These are phyloP conservation scores for Globisporangium takayamanum DNA, from an alignment of 352 stramenopile species.

Conservation along the genomic window DNA sequence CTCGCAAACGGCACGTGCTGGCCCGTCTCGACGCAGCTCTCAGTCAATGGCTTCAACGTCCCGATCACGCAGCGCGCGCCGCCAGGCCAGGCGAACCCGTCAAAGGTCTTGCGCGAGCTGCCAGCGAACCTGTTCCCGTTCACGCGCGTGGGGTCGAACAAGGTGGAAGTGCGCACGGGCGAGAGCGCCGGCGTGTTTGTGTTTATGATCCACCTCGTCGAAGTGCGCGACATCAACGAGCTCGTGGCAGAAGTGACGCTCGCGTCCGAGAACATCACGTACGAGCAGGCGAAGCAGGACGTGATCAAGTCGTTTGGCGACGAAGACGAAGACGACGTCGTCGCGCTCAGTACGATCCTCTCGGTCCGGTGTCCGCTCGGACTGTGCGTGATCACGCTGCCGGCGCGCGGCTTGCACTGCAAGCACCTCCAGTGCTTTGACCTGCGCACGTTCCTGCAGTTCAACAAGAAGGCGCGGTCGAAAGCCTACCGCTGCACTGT, in stretches of 20 bases:
- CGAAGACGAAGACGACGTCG: constrained; percentile 77
- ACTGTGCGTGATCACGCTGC: constrained; percentile 83
- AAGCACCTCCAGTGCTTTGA: constrained; percentile 96
- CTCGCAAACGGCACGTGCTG: constrained; percentile 64
- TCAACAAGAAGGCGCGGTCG: constrained; percentile 85
- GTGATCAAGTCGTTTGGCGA: constrained; percentile 79
- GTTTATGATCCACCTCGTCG: constrained; percentile 70
- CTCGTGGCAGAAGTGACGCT: constrained; percentile 56
- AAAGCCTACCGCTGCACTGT: constrained; percentile 87
- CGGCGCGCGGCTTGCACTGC: constrained; percentile 87
- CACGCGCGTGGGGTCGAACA: constrained; percentile 60
- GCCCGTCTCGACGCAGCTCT: constrained; percentile 59
- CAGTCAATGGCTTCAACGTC: constrained; percentile 65
- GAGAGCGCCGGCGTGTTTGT: constrained; percentile 58
- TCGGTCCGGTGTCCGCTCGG: constrained; percentile 86
- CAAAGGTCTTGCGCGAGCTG: constrained; percentile 73
- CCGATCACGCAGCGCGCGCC: constrained; percentile 62
- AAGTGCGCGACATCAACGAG: constrained; percentile 54
- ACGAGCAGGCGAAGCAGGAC: constrained; percentile 62
- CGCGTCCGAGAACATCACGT: constrained; percentile 58
- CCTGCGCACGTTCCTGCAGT: constrained; percentile 88
- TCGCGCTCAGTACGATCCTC: constrained; percentile 83
- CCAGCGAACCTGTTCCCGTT: constrained; percentile 71
- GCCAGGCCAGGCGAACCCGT: constrained; percentile 68
- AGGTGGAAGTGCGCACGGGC: constrained; percentile 63